These are phyloP conservation scores for Corynespora cassiicola DNA, from an alignment of 2,329 filamentous ascomycete genomes.

Conservation along the genomic window DNA sequence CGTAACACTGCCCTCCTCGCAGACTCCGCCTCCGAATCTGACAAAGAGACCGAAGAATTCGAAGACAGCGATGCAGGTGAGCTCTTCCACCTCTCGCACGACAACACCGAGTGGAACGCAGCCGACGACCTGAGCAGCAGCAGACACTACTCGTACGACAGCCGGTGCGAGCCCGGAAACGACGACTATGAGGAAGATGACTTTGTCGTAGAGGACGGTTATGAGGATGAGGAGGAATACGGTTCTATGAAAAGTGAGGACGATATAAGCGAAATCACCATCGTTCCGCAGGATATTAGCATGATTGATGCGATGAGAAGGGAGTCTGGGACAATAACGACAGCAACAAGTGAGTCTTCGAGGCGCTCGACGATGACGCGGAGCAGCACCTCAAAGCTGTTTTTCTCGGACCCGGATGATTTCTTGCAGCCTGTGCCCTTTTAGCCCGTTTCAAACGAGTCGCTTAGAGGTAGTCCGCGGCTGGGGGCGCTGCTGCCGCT, in stretches of 20 bases:
- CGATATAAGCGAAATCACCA: background rate
- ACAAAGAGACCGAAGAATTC: no score
- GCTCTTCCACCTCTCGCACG: slow-evolving; percentile 5
- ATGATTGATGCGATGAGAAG: no score
- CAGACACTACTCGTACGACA: slow-evolving; percentile 11
- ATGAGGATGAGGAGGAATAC: background rate
- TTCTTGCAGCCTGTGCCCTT: no score
- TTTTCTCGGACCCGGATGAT: slow-evolving; percentile 5
- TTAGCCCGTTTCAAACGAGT: no score
- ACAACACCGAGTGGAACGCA: slow-evolving; percentile 10
- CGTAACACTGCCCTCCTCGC: no score
- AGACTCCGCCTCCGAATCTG: no score
- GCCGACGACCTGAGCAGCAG: slow-evolving; percentile 5
- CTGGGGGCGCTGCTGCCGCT: background rate
- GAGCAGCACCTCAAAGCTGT: slow-evolving; percentile 4
- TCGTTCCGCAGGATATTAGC: background rate
- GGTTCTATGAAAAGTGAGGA: background rate
- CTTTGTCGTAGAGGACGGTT: slow-evolving; percentile 17
- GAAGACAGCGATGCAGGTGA: no score
- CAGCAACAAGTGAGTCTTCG: no score
- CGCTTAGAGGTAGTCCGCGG: background rate
- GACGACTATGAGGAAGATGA: slow-evolving; percentile 16
- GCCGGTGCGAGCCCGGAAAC: slow-evolving; percentile 14
- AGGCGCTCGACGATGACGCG: no score
- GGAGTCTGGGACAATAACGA: no score